Base-by-base conservation (phyloP, 257 asterid genomes). In the Ilex asprella region DNA sequence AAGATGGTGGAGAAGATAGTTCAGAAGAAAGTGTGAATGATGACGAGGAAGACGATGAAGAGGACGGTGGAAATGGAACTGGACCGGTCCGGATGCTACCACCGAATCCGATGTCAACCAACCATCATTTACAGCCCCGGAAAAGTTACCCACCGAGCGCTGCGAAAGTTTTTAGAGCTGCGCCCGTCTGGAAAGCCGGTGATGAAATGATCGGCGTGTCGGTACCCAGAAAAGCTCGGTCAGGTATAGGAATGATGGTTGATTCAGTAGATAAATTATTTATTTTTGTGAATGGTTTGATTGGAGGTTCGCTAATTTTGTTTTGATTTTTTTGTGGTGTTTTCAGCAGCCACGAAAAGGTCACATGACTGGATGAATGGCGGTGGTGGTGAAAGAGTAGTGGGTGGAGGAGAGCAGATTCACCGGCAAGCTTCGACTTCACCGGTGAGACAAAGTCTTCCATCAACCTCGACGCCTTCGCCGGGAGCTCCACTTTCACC, bases 181-280 rank as follows among this genome's bases (percentile, higher is more conserved):
- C 88, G 12, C 94, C 97, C 29, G 97, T 86, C 6, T 86, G 96
- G 99, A 92, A 84, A 65, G 52, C 97, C 59, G 95, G 95, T 50
- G 95, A 89, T 64, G 99, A 93, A 79, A 84, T 84, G 91, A 93
- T 93, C 58, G 86, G 95, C 58, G 96, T 82, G 61, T 77, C 95
- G 27, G 96, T 93, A 16, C 99, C 99, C 2, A 83, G 97, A 78
- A 93, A 89, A 78, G 97, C 97, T 68, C 99, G 99, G 15, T 76
- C 99, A 32, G 95, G 99, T 93, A 72, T 56, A 10, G 30, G 7
- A 50, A 9, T n/a, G 16, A 21, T 21, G 27, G 27, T 21, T 21
- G 27, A 35, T 35, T 35, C 41, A 35, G 41, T 35, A 35, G 41
- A 3, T 35, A 35, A 35, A 35, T 0, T 35, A 35, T 35, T 35